Percentiles rank a stretch among this genome's conserved stretches.
Conservation (phyloP, 164 flowering plant genomes). For the Kingdonia uniflora region DNA sequence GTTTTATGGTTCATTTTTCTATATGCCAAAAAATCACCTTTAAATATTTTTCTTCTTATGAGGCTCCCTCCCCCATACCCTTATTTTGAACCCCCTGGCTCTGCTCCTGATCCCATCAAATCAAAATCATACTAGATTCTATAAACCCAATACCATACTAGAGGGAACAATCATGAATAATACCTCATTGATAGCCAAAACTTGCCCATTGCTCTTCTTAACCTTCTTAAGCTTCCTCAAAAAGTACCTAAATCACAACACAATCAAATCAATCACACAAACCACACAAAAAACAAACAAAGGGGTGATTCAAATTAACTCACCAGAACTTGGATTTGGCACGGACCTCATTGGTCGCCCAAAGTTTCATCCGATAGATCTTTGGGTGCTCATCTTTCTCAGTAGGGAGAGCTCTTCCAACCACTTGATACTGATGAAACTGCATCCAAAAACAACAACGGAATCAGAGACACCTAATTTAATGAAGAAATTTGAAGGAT, state of each 20-base stretch:
- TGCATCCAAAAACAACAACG: neutral
- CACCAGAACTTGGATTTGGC: slow-evolving; percentile 24
- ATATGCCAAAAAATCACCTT: no score
- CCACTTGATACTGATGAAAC: slow-evolving; percentile 25
- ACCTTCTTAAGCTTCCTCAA: slow-evolving; percentile 13
- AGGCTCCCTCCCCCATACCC: no score
- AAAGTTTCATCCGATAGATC: slow-evolving; percentile 24
- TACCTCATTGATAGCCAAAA: slow-evolving; percentile 10
- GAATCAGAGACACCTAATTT: neutral
- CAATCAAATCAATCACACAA: neutral
- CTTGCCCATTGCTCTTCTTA: no score
- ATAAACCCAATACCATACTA: no score
- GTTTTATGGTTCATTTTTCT: no score
- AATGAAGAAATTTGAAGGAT: neutral
- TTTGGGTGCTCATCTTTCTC: slow-evolving; percentile 18
- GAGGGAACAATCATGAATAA: no score
- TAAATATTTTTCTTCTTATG: no score
- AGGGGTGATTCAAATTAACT: neutral
- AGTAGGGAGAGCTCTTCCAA: slow-evolving; percentile 20
- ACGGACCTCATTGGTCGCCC: no score
- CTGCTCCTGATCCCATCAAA: no score
- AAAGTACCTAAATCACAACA: neutral
- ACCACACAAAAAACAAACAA: neutral
- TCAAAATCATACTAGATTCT: no score
- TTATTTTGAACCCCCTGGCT: no score